Conservation (phyloP, 441 rosid genomes). For the Populus hybrid region DNA sequence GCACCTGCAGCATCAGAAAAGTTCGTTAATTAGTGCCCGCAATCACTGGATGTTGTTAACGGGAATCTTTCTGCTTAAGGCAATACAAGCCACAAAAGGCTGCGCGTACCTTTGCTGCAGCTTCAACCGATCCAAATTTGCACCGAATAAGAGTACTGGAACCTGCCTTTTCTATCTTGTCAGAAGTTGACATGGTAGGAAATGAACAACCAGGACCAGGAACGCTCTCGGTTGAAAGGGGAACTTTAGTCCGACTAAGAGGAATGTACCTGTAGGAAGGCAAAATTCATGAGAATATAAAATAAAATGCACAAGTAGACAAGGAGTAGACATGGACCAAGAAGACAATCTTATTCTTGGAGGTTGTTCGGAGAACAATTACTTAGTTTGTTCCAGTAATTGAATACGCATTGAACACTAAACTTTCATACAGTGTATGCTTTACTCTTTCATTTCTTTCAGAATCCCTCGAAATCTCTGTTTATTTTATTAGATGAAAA, state of each 20-base stretch:
- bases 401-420: background rate
- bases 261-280: conserved; percentile 72
- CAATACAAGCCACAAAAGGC: background rate
- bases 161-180: conserved; percentile 58
- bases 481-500: background rate
- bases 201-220: conserved; percentile 45
- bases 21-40: background rate
- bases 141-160: no score
- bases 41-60: background rate
- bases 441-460: background rate
- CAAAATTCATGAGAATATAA: conserved; percentile 21
- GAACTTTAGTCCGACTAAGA: conserved; percentile 47
- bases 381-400: background rate
- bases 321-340: background rate
- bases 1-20: conserved; percentile 53
- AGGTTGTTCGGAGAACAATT: background rate
- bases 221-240: conserved; percentile 36
- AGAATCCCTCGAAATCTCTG: background rate
- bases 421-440: background rate
- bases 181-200: conserved; percentile 50
- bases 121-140: conserved; percentile 66
- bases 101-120: conserved; percentile 70
- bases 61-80: conserved; percentile 7
- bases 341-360: background rate
- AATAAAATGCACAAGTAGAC: background rate